phyloP scores from a whole-genome alignment of 2,329 filamentous ascomycete genomes.

The Ophiognomonia clavigignenti-juglandacearum region DNA sequence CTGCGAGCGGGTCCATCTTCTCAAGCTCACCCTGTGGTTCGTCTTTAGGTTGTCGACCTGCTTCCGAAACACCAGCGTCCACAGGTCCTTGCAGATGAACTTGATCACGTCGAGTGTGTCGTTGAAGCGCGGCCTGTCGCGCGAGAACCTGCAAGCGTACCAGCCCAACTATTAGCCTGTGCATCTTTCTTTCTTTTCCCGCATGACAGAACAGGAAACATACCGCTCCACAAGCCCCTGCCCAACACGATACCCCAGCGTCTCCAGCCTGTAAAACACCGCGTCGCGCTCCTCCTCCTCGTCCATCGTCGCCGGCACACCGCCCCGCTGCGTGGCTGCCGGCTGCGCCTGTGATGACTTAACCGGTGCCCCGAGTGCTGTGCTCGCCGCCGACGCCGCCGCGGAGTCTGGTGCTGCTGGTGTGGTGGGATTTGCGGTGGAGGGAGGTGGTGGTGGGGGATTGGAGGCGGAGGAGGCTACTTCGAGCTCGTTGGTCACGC shows the following conservation, averaged over 20 bases:
- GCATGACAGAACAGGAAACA: conserved; percentile 19
- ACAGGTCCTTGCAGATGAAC: conserved; percentile 97
- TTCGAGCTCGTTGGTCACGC: conserved; percentile 71
- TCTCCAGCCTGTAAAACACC: conserved; percentile 79
- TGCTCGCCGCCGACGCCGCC: conserved; percentile 16
- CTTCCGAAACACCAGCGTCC: conserved; percentile 91
- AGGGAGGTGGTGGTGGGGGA: background rate
- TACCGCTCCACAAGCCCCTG: conserved; percentile 88
- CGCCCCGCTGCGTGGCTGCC: no score
- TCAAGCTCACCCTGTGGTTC: conserved; percentile 68
- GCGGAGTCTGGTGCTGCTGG: conserved; percentile 15
- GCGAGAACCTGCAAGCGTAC: conserved; percentile 58
- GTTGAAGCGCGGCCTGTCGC: conserved; percentile 79
- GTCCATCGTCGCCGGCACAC: no score
- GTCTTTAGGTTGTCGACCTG: conserved; percentile 99
- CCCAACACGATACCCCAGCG: conserved; percentile 84
- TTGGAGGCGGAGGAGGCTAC: conserved; percentile 31
- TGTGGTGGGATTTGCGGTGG: background rate
- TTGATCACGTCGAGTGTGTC: conserved; percentile 96
- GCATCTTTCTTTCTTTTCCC: background rate
- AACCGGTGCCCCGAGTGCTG: no score
- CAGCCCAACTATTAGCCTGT: background rate
- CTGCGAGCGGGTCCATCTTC: conserved; percentile 19
- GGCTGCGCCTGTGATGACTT: no score
- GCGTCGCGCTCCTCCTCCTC: conserved; percentile 82